Conservation (phyloP, 148 eudicot species). For the Dysphania ambrosioides region DNA sequence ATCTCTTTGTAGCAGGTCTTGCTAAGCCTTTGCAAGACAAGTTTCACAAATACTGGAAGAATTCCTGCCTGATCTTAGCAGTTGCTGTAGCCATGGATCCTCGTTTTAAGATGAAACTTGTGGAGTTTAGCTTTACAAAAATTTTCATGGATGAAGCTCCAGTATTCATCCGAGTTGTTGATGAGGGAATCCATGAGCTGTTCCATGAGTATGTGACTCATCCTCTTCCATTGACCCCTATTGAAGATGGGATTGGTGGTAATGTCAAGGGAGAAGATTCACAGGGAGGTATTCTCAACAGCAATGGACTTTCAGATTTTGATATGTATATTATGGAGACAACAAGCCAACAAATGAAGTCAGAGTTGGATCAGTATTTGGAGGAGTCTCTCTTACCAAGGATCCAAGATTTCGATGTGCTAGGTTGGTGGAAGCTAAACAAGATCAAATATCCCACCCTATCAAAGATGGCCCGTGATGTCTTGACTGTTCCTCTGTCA, state of each 20-base stretch:
- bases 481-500: constrained; percentile 61
- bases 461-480: constrained; percentile 91
- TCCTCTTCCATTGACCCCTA: constrained; percentile 46
- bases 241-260: constrained; percentile 41
- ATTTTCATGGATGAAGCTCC: constrained; percentile 74
- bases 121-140: constrained; percentile 83
- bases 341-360: constrained; percentile 64
- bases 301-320: constrained; percentile 70
- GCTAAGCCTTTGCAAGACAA: constrained; percentile 62
- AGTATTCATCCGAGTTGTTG: constrained; percentile 48
- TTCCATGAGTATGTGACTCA: constrained; percentile 63
- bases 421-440: constrained; percentile 97
- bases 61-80: constrained; percentile 61
- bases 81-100: constrained; percentile 91
- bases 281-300: constrained; percentile 34
- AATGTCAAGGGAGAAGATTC: constrained; percentile 43
- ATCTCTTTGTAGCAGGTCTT: constrained; percentile 48
- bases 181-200: constrained; percentile 83
- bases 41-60: constrained; percentile 75
- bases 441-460: constrained; percentile 82
- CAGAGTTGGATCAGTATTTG: constrained; percentile 87
- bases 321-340: constrained; percentile 88
- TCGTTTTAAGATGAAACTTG: constrained; percentile 87
- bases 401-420: constrained; percentile 77
- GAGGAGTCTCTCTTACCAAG: constrained; percentile 91